phyloP scores from a whole-genome alignment of 257 asterid species.

The Perilla frutescens region DNA sequence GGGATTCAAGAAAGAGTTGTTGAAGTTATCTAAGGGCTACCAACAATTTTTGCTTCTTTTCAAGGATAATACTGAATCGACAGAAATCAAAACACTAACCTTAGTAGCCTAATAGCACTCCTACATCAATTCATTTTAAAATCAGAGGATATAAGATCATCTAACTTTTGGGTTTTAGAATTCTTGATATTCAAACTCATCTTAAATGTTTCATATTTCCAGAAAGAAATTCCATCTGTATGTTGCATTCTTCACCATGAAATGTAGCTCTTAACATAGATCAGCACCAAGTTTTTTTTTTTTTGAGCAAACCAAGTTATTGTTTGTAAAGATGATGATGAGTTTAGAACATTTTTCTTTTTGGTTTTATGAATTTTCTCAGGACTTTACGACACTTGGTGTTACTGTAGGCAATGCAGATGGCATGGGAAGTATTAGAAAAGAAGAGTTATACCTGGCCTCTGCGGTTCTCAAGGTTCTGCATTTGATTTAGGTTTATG shows the following conservation, averaged over 20 bases:
- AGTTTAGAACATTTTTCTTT: background rate
- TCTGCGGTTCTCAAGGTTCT: conserved; percentile 76
- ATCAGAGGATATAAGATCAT: background rate
- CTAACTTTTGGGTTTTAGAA: conserved; percentile 1
- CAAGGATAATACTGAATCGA: background rate
- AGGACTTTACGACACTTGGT: conserved; percentile 21
- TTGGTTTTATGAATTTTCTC: background rate
- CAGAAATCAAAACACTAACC: background rate
- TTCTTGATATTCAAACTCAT: background rate
- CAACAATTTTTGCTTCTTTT: background rate
- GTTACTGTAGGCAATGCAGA: conserved; percentile 72
- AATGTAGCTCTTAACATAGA: conserved; percentile 20
- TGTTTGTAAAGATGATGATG: background rate
- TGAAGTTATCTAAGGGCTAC: background rate
- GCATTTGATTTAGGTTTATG: background rate
- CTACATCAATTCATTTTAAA: background rate
- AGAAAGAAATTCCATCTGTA: background rate
- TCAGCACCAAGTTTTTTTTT: background rate
- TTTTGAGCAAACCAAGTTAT: background rate
- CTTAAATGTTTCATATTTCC: background rate
- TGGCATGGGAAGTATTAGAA: conserved; percentile 75
- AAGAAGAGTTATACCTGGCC: conserved; percentile 82
- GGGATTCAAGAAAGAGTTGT: conserved; percentile 7
- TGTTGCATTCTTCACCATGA: background rate
- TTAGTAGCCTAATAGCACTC: background rate